phyloP scores from a whole-genome alignment of 2,329 filamentous ascomycete species.

The Colletotrichum eleusines region DNA sequence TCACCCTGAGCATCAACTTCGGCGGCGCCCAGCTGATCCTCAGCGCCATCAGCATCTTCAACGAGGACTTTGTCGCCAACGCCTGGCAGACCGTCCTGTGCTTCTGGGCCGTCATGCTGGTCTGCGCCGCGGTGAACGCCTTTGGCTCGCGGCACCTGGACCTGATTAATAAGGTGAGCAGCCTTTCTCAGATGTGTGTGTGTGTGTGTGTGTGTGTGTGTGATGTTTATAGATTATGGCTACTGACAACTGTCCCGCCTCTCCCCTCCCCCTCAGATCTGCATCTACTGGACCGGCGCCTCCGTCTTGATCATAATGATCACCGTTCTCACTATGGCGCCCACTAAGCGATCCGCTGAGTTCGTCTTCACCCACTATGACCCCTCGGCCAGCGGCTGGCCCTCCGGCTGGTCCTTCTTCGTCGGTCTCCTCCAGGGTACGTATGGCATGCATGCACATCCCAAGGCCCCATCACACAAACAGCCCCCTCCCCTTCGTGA shows the following conservation, averaged over 20 bases:
- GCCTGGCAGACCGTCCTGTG: constrained; percentile 77
- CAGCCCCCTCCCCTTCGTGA: not conserved
- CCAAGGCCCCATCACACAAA: not conserved
- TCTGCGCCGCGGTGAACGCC: constrained; percentile 74
- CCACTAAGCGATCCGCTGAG: constrained; percentile 66
- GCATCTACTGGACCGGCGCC: constrained; percentile 77
- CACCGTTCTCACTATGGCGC: constrained; percentile 71
- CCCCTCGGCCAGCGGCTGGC: constrained; percentile 74
- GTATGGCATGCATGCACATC: not conserved
- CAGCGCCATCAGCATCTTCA: constrained; percentile 75
- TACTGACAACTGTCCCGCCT: not conserved
- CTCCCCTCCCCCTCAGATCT: constrained; percentile 58
- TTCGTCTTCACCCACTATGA: constrained; percentile 79
- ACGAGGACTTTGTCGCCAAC: constrained; percentile 76
- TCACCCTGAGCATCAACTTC: constrained; percentile 75
- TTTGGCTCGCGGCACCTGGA: constrained; percentile 72
- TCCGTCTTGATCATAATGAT: constrained; percentile 66
- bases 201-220: too few species aligned
- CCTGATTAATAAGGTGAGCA: constrained; percentile 71
- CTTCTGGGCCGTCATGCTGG: constrained; percentile 78
- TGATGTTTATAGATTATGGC: not conserved
- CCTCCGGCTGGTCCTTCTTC: constrained; percentile 78
- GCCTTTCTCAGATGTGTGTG: too few species aligned
- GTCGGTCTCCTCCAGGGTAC: constrained; percentile 72
- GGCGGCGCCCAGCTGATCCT: constrained; percentile 70